These are phyloP conservation scores for Ganoderma sinense DNA, from an alignment of 1,284 basidiomycete genomes.

Conservation along the genomic window DNA sequence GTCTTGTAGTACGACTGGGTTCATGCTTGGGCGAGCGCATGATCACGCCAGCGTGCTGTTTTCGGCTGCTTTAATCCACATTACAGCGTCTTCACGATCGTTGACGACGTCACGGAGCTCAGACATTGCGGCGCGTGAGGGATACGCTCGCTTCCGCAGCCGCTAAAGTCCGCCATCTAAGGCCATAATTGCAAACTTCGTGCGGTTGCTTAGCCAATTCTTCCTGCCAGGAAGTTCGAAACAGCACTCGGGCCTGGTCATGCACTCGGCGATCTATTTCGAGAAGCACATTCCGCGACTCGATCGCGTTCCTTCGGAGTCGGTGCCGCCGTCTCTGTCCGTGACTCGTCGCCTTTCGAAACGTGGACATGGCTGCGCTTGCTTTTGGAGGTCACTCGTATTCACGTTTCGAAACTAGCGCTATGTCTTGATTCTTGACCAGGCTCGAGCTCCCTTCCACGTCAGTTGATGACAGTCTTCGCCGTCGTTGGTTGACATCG, in stretches of 20 bases:
- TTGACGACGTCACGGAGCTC: background rate
- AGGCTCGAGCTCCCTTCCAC: background rate
- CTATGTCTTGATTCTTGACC: too few species aligned
- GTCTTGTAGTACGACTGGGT: background rate
- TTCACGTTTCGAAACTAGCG: too few species aligned
- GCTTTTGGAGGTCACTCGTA: background rate
- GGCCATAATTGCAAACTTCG: background rate
- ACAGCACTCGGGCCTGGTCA: background rate
- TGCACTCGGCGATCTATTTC: background rate
- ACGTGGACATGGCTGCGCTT: background rate
- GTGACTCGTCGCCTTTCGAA: background rate
- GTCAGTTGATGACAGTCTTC: background rate
- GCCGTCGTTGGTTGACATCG: background rate
- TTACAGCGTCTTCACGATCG: background rate
- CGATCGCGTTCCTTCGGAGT: background rate
- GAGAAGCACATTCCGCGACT: background rate
- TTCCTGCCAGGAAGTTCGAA: background rate
- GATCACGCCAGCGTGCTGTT: background rate
- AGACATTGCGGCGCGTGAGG: background rate
- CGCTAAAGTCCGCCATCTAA: background rate
- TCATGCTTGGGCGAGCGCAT: background rate
- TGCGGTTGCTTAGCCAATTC: background rate
- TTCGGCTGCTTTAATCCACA: background rate
- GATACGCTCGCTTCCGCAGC: background rate
- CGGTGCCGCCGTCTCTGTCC: too few species aligned